Evolutionary conservation across 2,329 filamentous ascomycete genomes (phyloP), one percentile per base, ranked within the genome.

Genomic region (Xylaria sp.): DNA sequence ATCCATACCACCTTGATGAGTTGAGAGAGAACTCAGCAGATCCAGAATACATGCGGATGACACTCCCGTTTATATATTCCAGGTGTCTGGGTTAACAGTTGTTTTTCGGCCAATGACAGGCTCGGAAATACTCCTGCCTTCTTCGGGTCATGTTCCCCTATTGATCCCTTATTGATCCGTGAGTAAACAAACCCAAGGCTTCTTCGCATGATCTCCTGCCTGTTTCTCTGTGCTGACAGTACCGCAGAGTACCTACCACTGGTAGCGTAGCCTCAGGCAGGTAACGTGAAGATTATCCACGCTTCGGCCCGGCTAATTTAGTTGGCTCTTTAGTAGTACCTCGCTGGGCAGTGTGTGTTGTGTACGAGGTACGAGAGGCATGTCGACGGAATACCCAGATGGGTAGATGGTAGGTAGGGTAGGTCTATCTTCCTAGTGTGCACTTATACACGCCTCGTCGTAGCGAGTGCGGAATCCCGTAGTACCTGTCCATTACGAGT

Each of bases 221-320:
- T 13, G 37, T 8, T 42, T 42, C 37, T 13, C 37, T 42, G 37
- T 42, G 37, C 37, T 42, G 37, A 42, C 9, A 13, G 37, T 42
- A 13, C 23, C 1, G 23, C 23, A 30, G 23, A 30, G 23, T 30
- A 5, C 23, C 23, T 30, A 5, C 23, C 23, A 30, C 23, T 42
- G 11, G 37, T 2, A 42, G 37, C 37, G 37, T 42, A 4, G 37
- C 37, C 37, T 42, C 37, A 42, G 37, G 11, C 13, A 46, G 13
- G 42, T 46, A 46, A 46, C 42, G 13, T 46, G 42, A 46, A 46
- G 13, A 46, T n/a, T 6, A 18, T 42, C 48, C 55, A 35, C 51
- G n/a, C 50, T 54, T 60, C 58, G 58, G 58, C 46, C 58, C 58
- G 58, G 58, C 48, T 60, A 18, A 60, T 60, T 50, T 53, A 50